Percentiles rank a stretch among this genome's conserved stretches.
These are phyloP conservation scores for Trichocladium uniseriatum DNA, from an alignment of 495 filamentous ascomycete species.

Conservation along the genomic window DNA sequence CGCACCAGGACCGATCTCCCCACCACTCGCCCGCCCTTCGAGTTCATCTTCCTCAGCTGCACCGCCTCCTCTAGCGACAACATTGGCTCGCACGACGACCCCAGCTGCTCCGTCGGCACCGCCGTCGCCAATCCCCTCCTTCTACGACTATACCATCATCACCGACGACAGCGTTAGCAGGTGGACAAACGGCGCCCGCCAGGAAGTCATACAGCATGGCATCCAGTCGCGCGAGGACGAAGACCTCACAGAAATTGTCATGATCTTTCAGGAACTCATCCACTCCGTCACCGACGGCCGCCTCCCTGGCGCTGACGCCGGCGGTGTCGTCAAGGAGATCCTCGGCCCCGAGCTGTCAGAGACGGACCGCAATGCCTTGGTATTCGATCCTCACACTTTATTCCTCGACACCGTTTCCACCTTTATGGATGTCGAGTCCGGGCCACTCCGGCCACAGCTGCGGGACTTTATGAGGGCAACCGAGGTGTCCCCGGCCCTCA, in stretches of 20 bases:
- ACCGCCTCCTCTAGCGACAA: not conserved
- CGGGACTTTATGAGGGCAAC: slow-evolving; percentile 57
- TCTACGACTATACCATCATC: slow-evolving; percentile 41
- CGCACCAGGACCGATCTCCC: slow-evolving; percentile 27
- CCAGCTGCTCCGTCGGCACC: slow-evolving; percentile 15
- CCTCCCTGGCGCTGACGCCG: slow-evolving; percentile 56
- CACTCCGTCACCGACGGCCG: slow-evolving; percentile 59
- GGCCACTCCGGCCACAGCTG: slow-evolving; percentile 31
- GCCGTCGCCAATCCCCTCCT: slow-evolving; percentile 22
- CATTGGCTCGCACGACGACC: not conserved
- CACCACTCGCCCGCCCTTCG: slow-evolving; percentile 32
- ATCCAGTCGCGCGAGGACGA: slow-evolving; percentile 51
- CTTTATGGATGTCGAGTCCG: slow-evolving; percentile 58
- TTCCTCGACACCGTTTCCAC: slow-evolving; percentile 79
- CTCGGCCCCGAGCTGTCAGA: slow-evolving; percentile 46
- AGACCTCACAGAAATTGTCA: slow-evolving; percentile 55
- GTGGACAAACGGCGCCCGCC: slow-evolving; percentile 42
- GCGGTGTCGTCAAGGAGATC: slow-evolving; percentile 64
- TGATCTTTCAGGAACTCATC: slow-evolving; percentile 78
- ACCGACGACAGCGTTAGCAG: slow-evolving; percentile 37
- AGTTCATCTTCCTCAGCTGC: slow-evolving; percentile 34
- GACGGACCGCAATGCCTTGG: slow-evolving; percentile 30
- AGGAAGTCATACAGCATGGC: slow-evolving; percentile 42
- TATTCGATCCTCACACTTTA: slow-evolving; percentile 54
- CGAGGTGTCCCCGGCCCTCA: slow-evolving; percentile 56